Evolutionary conservation across 371 early-diverging fungal genomes (phyloP).

Genomic region (Chytridium lagenaria): DNA sequence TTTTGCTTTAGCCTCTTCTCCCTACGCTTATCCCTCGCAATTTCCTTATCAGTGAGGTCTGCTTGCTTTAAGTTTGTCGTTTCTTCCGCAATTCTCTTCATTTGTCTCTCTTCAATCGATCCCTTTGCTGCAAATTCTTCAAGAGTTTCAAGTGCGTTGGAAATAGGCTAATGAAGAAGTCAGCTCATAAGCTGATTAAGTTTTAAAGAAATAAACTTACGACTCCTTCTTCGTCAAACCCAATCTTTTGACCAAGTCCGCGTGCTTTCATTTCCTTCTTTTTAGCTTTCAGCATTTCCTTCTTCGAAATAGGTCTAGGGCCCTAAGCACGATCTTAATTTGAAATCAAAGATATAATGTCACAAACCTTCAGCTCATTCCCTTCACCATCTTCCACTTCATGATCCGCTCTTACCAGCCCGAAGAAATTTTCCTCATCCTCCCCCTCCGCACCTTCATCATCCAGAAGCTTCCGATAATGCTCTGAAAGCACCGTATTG

Average conservation of each 20-base stretch:
- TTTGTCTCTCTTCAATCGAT: slow-evolving; percentile 67
- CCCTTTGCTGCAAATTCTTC: slow-evolving; percentile 78
- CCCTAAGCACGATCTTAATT: slow-evolving; percentile 30
- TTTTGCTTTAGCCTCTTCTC: slow-evolving; percentile 76
- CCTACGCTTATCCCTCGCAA: slow-evolving; percentile 70
- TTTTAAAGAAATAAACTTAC: slow-evolving; percentile 43
- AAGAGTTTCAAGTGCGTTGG: slow-evolving; percentile 81
- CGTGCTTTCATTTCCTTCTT: slow-evolving; percentile 72
- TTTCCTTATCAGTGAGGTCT: slow-evolving; percentile 76
- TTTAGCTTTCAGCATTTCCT: slow-evolving; percentile 72
- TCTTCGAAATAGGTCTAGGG: slow-evolving; percentile 62
- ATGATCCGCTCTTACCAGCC: slow-evolving; percentile 69
- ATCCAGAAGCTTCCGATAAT: slow-evolving; percentile 73
- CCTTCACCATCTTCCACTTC: slow-evolving; percentile 46
- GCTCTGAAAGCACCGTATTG: slow-evolving; percentile 86
- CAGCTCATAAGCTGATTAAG: slow-evolving; percentile 3
- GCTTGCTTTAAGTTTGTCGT: slow-evolving; percentile 67
- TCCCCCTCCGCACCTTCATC: slow-evolving; percentile 34
- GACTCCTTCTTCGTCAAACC: slow-evolving; percentile 94
- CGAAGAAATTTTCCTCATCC: slow-evolving; percentile 73
- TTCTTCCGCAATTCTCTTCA: slow-evolving; percentile 71
- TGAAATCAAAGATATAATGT: background rate
- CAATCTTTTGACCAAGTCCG: slow-evolving; percentile 71
- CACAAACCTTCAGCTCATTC: background rate
- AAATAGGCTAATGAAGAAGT: slow-evolving; percentile 56